phyloP scores from a whole-genome alignment of 2,329 filamentous ascomycete species.

The Dactylellina sp. region DNA sequence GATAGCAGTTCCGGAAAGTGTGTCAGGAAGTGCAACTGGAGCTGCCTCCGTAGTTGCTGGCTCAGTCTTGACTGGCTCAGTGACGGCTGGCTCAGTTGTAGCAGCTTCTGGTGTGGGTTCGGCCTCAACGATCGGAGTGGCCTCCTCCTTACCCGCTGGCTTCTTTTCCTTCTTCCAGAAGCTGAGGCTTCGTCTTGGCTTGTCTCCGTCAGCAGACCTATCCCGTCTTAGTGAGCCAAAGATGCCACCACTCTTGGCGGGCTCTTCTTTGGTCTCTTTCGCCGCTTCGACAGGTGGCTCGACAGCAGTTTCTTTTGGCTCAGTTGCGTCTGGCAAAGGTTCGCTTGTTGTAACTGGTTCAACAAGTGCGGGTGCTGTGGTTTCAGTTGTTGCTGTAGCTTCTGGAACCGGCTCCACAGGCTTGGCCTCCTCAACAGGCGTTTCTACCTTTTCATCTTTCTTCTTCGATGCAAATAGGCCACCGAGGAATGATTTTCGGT shows the following conservation, averaged over 20 bases:
- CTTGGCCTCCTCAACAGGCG: conserved; percentile 46
- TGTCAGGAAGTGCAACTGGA: conserved; percentile 41
- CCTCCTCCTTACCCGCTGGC: conserved; percentile 48
- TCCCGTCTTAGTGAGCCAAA: conserved; percentile 47
- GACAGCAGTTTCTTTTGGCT: conserved; percentile 23
- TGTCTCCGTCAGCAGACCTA: conserved; percentile 18
- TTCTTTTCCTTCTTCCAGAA: conserved; percentile 56
- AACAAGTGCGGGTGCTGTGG: conserved; percentile 1
- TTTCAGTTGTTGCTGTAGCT: conserved; percentile 13
- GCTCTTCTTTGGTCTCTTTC: conserved; percentile 30
- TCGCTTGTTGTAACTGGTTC: conserved; percentile 7
- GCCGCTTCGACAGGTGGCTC: conserved; percentile 22
- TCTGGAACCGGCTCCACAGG: background rate
- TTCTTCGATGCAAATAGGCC: conserved; percentile 40
- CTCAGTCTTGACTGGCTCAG: conserved; percentile 38
- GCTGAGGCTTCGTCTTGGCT: too few species aligned
- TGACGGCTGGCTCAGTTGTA: too few species aligned
- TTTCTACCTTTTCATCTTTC: conserved; percentile 41
- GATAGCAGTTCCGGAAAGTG: conserved; percentile 1
- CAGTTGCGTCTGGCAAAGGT: conserved; percentile 18
- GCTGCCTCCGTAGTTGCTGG: conserved; percentile 22
- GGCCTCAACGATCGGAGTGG: conserved; percentile 30
- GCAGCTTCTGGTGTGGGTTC: conserved; percentile 28
- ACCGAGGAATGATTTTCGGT: conserved; percentile 51
- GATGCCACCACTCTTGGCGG: conserved; percentile 16